Percentiles rank a stretch among this genome's conserved stretches.
Evolutionary conservation across 2,329 filamentous ascomycete species (phyloP).

Genomic region (Ceratocystis alfenasii): DNA sequence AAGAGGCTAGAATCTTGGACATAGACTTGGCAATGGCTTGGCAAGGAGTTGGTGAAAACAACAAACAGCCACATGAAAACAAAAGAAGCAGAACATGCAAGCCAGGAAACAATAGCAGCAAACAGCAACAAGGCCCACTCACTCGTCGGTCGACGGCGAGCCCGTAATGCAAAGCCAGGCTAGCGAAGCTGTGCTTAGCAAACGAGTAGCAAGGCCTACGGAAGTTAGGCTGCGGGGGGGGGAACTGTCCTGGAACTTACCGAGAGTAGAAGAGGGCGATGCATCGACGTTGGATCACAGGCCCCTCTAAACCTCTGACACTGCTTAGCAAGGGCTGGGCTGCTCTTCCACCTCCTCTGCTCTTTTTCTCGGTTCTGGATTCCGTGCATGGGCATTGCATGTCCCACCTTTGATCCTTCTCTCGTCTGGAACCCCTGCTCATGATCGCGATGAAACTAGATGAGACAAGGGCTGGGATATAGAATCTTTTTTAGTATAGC

Average conservation of each 20-base stretch:
- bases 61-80: background rate
- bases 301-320: background rate
- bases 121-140: background rate
- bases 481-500: background rate
- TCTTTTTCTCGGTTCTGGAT: slow-evolving; percentile 5
- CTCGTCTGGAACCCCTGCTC: slow-evolving; percentile 4
- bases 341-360: background rate
- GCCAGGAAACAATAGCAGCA: background rate
- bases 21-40: background rate
- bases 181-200: no score
- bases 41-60: background rate
- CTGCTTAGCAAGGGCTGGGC: background rate
- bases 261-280: slow-evolving; percentile 1
- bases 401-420: background rate
- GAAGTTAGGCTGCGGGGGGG: background rate
- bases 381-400: slow-evolving; percentile 9
- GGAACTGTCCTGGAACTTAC: background rate
- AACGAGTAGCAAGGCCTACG: background rate
- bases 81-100: background rate
- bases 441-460: slow-evolving; percentile 3
- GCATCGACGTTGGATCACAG: background rate
- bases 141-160: no score
- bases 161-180: no score
- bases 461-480: slow-evolving; percentile 6
- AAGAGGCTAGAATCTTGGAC: slow-evolving; percentile 1